Percentiles rank a stretch among this genome's conserved stretches.
phyloP scores from a whole-genome alignment of 2,329 filamentous ascomycete genomes.

The Harringtonia aguacate region DNA sequence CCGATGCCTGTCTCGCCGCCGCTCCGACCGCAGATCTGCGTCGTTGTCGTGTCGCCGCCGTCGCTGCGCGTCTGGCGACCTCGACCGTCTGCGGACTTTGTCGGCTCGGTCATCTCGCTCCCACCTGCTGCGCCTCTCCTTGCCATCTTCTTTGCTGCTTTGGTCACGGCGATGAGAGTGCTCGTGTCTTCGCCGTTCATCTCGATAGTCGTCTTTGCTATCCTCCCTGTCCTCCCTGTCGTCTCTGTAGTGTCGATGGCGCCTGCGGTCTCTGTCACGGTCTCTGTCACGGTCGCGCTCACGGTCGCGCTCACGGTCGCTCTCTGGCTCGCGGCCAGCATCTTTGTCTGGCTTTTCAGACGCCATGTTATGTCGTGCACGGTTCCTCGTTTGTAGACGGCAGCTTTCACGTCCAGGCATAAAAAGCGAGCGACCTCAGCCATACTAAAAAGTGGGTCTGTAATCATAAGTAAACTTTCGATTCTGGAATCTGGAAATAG shows the following conservation, averaged over 20 bases:
- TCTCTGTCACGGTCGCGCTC: constrained; percentile 12
- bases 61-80: neutral
- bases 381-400: too few relatives aligned
- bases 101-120: neutral
- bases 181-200: constrained; percentile 21
- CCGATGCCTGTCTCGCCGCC: neutral
- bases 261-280: constrained; percentile 11
- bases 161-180: constrained; percentile 12
- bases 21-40: neutral
- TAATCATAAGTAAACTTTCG: too few relatives aligned
- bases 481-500: too few relatives aligned
- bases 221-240: constrained; percentile 18
- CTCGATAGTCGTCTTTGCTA: neutral
- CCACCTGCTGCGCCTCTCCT: neutral
- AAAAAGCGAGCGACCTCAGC: too few relatives aligned
- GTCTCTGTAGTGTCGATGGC: constrained; percentile 13
- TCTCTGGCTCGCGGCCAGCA: too few relatives aligned
- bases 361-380: too few relatives aligned
- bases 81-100: neutral
- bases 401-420: too few relatives aligned
- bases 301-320: neutral
- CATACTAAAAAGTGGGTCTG: too few relatives aligned
- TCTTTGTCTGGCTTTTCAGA: too few relatives aligned
- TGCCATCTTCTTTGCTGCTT: neutral
- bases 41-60: neutral